Evolutionary conservation across 2,329 filamentous ascomycete species (phyloP).

Genomic region (Pestalotiopsis sp.): DNA sequence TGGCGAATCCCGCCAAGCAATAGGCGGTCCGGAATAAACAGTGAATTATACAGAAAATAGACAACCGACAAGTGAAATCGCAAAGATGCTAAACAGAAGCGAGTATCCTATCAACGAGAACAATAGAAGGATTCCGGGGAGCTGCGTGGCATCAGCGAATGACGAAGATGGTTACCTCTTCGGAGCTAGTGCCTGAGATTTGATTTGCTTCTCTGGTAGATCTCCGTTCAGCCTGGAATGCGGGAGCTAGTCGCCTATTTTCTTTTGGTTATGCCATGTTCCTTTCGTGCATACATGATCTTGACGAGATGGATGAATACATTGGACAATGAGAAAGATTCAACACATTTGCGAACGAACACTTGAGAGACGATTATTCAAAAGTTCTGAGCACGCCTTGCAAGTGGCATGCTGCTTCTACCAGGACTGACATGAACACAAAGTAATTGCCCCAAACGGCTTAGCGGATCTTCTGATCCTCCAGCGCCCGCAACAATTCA

Average conservation of each 20-base stretch:
- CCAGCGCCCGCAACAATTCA: not conserved
- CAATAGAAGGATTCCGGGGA: not conserved
- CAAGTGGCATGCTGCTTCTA: too few species aligned
- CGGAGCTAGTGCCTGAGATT: not conserved
- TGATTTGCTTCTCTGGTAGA: not conserved
- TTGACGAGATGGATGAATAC: not conserved
- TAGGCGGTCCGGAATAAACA: too few species aligned
- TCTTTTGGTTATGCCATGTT: not conserved
- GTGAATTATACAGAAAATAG: not conserved
- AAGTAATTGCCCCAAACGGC: not conserved
- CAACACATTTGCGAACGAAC: too few species aligned
- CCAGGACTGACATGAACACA: not conserved
- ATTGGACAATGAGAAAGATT: not conserved
- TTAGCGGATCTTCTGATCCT: not conserved
- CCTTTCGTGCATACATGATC: not conserved
- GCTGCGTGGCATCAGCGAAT: conserved; percentile 13
- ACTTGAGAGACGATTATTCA: too few species aligned
- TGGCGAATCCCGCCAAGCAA: too few species aligned
- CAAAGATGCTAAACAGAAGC: not conserved
- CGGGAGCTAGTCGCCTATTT: not conserved
- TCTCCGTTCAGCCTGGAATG: not conserved
- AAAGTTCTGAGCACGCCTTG: too few species aligned
- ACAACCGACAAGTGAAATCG: not conserved
- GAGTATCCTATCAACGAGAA: not conserved
- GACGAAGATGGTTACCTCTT: not conserved